phyloP scores from a whole-genome alignment of 805 yeast genomes.

The Pichia gijzeniarum region DNA sequence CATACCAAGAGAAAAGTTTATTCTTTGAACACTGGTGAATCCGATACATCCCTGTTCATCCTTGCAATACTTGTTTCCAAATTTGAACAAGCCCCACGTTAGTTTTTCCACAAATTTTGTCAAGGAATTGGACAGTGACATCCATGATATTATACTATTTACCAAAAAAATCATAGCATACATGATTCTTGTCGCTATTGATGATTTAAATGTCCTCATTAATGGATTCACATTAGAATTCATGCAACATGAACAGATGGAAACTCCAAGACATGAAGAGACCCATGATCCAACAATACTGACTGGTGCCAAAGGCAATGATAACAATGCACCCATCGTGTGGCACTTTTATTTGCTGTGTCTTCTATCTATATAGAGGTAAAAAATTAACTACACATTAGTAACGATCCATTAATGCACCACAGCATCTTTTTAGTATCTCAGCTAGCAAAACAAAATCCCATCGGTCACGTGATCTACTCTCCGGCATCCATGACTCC shows the following conservation, averaged over 20 bases:
- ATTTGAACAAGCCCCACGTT: slow-evolving; percentile 61
- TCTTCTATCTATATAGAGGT: not conserved
- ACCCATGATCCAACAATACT: slow-evolving; percentile 52
- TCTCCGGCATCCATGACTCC: slow-evolving; percentile 30
- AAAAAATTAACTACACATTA: too few relatives aligned
- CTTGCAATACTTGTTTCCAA: slow-evolving; percentile 51
- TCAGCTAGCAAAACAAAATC: too few relatives aligned
- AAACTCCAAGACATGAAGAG: slow-evolving; percentile 78
- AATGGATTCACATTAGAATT: slow-evolving; percentile 29
- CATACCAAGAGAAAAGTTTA: slow-evolving; percentile 81
- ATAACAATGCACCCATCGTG: slow-evolving; percentile 60
- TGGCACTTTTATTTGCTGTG: not conserved
- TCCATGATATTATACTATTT: slow-evolving; percentile 85
- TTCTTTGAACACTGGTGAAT: slow-evolving; percentile 88
- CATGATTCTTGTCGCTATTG: slow-evolving; percentile 76
- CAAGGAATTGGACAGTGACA: slow-evolving; percentile 79
- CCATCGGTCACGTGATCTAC: slow-evolving; percentile 9
- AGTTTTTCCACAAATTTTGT: slow-evolving; percentile 65
- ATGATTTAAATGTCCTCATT: slow-evolving; percentile 50
- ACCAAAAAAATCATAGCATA: slow-evolving; percentile 75
- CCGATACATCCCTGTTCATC: slow-evolving; percentile 76
- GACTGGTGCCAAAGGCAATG: slow-evolving; percentile 59
- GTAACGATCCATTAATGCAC: too few relatives aligned
- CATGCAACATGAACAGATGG: slow-evolving; percentile 61
- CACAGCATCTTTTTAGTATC: too few relatives aligned